Conservation (phyloP, 257 asterid genomes). For the Henckelia pumila region DNA sequence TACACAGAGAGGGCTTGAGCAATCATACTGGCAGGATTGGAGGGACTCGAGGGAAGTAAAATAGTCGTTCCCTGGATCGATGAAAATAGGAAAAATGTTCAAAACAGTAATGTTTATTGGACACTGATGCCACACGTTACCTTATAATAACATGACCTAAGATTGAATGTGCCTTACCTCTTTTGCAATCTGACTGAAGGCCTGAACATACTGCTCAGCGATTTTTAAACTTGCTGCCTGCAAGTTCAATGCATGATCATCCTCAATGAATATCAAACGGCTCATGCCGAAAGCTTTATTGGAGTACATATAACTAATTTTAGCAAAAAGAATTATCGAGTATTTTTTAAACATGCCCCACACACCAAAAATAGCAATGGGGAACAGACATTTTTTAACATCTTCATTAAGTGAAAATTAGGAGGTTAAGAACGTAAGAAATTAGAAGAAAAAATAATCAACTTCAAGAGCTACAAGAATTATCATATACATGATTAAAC, state of each 20-base stretch:
- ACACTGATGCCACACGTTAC: background rate
- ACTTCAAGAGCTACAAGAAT: background rate
- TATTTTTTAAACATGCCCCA: background rate
- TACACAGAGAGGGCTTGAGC: constrained; percentile 62
- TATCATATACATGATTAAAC: background rate
- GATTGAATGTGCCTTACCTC: constrained; percentile 46
- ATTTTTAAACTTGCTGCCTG: constrained; percentile 91
- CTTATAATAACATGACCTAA: background rate
- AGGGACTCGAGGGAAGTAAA: constrained; percentile 69
- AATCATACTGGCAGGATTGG: constrained; percentile 71
- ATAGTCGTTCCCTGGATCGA: constrained; percentile 68
- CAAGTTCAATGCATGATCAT: constrained; percentile 26
- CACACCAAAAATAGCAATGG: background rate
- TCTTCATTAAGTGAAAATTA: background rate
- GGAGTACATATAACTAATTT: background rate
- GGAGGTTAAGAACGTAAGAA: background rate
- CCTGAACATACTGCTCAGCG: constrained; percentile 89
- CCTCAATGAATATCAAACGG: background rate
- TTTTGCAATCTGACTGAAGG: constrained; percentile 75
- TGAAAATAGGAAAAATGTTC: background rate
- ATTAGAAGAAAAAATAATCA: background rate
- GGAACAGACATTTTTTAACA: background rate
- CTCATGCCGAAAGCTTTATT: background rate
- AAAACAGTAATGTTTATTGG: background rate
- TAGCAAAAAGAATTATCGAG: background rate